Conservation (phyloP, 768 basidiomycete genomes). For the Arthromyces matolae region DNA sequence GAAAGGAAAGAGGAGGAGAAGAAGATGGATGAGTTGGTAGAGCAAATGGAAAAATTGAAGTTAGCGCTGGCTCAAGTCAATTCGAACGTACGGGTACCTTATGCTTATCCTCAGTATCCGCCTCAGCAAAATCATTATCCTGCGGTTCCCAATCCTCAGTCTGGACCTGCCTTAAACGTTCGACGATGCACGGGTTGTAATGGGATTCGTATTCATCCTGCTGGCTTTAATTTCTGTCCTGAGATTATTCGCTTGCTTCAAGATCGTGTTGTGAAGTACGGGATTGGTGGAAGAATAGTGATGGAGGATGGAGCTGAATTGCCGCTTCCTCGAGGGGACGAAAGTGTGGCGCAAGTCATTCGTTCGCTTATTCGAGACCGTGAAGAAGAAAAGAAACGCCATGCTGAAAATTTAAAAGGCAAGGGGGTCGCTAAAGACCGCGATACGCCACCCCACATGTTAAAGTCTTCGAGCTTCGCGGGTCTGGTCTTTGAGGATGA, state of each 20-base stretch:
- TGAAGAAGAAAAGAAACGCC: not conserved
- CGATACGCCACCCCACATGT: no score
- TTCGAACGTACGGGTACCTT: not conserved
- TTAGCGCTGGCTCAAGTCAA: not conserved
- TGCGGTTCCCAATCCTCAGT: not conserved
- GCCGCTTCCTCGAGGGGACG: not conserved
- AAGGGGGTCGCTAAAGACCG: not conserved
- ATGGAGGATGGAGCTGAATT: not conserved
- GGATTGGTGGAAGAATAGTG: not conserved
- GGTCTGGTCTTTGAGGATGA: not conserved
- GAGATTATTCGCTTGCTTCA: not conserved
- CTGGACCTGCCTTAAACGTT: not conserved
- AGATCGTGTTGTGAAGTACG: not conserved
- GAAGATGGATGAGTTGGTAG: not conserved
- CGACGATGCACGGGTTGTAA: not conserved
- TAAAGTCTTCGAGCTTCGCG: no score
- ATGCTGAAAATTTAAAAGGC: not conserved
- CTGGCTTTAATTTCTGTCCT: not conserved
- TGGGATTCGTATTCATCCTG: not conserved
- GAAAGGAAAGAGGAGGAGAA: not conserved
- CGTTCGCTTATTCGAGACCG: not conserved
- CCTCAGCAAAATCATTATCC: not conserved
- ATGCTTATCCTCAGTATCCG: not conserved
- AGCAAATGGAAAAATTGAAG: not conserved
- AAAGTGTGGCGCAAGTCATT: not conserved